Base-by-base conservation (phyloP, 345 rosid species). In the Salix arbutifolia region DNA sequence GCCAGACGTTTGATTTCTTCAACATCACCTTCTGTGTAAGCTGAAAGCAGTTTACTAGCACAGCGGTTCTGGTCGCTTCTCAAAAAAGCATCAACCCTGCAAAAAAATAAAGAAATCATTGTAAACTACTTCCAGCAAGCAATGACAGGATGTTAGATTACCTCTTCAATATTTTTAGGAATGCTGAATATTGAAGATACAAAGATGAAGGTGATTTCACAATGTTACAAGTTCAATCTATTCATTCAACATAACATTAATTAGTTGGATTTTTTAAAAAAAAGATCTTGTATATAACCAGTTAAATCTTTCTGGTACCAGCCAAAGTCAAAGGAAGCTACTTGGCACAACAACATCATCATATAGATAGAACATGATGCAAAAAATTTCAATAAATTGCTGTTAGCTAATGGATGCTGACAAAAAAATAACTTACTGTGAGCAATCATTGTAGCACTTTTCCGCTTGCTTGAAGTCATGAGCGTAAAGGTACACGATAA, bases 401-500 rank as follows among this genome's bases (percentile, higher is more conserved):
- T n/a, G 67, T 21, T 67, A 37, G 12, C 58, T 21, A 70, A 11
- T 67, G 61, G 50, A 69, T 16, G 33, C 65, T 23, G 9, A 26
- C 35, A 65, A 46, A 77, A 69, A 72, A 11, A 35, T 69, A 50
- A 86, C 99, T 92, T 83, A 96, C 99, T 96, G 98, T 50, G 91
- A 89, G 79, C 99, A 96, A 76, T 96, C 98, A 77, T 92, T 93
- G 85, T 90, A 93, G 91, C 97, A 96, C 83, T 90, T 90, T 77
- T 93, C 97, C 61, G 99, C 99, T 83, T 93, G 97, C 69, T 86
- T 84, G 72, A 90, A 76, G 82, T 96, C 99, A 86, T 93, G 90
- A 76, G 87, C 92, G 80, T 92, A 93, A 77, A 96, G 94, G 88
- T 93, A 90, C 64, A 93, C 80, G 50, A 96, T 87, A 78, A 93